A percentile compares a stretch with the other conserved stretches of the same genome.
Conservation (phyloP, 2,329 filamentous ascomycete genomes). For the Botrytis porri region DNA sequence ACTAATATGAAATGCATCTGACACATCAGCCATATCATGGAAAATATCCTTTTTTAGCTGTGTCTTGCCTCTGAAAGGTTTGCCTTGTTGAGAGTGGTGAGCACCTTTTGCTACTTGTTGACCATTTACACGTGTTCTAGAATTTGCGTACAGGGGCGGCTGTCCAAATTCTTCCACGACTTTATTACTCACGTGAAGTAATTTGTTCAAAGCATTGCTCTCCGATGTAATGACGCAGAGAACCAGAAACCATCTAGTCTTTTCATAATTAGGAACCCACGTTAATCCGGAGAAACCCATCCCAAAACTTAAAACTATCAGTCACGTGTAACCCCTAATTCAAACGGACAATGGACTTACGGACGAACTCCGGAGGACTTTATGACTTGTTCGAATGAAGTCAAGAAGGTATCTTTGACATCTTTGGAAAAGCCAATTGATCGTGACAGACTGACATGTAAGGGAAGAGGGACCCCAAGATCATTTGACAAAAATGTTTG, state of each 20-base stretch:
- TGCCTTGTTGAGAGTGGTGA: neutral
- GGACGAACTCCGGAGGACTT: constrained; percentile 42
- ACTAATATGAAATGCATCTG: constrained; percentile 76
- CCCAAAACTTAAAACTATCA: constrained; percentile 27
- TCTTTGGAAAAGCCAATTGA: constrained; percentile 71
- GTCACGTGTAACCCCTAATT: neutral
- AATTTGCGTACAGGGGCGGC: constrained; percentile 62
- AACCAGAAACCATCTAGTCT: constrained; percentile 80
- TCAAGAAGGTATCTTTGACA: constrained; percentile 67
- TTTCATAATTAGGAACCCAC: constrained; percentile 66
- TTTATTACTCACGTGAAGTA: constrained; percentile 67
- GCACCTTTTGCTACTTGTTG: neutral
- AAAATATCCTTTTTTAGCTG: constrained; percentile 18
- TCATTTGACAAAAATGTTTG: constrained; percentile 73
- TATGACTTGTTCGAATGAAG: constrained; percentile 49
- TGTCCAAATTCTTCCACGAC: constrained; percentile 60
- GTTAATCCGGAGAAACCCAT: constrained; percentile 44
- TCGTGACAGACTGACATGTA: constrained; percentile 89
- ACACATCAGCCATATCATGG: constrained; percentile 41
- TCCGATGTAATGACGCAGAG: constrained; percentile 53
- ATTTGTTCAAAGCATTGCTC: constrained; percentile 53
- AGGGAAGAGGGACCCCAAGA: constrained; percentile 70
- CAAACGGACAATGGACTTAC: constrained; percentile 39
- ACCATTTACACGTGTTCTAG: neutral
- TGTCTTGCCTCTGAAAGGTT: constrained; percentile 11